Conservation (phyloP, 768 basidiomycete genomes). For the Phylloporus arenicola region DNA sequence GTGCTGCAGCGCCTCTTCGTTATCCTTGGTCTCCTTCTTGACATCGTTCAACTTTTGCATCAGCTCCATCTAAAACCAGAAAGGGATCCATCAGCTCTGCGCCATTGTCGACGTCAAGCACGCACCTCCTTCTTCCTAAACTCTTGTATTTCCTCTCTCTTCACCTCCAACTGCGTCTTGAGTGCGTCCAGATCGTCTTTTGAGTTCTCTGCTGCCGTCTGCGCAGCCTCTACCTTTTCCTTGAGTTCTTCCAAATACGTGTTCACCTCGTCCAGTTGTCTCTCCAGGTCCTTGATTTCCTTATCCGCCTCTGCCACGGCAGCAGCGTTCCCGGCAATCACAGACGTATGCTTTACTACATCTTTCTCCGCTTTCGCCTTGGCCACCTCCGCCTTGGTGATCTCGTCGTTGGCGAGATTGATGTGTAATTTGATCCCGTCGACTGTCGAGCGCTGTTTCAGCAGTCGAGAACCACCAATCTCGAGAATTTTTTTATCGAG, state of each 20-base stretch:
- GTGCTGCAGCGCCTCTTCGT: conserved; percentile 53
- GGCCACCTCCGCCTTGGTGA: conserved; percentile 91
- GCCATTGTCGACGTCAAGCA: not conserved
- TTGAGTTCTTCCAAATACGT: conserved; percentile 58
- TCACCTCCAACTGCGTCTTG: conserved; percentile 72
- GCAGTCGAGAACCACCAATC: conserved; percentile 83
- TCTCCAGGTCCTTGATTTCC: conserved; percentile 57
- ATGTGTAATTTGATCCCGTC: conserved; percentile 82
- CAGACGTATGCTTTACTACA: conserved; percentile 53
- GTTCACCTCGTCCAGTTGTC: conserved; percentile 54
- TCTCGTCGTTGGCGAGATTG: conserved; percentile 79
- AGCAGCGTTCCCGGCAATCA: conserved; percentile 49
- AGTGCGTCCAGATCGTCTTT: conserved; percentile 76
- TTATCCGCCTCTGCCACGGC: conserved; percentile 57
- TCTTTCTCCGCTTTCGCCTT: conserved; percentile 88
- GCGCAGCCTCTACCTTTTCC: conserved; percentile 69
- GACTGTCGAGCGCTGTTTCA: conserved; percentile 88
- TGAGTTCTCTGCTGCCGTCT: conserved; percentile 68
- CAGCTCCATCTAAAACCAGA: too few species aligned
- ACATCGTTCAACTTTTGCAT: conserved; percentile 64
- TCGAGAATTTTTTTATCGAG: conserved; percentile 91
- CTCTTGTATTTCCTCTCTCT: conserved; percentile 67
- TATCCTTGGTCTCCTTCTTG: conserved; percentile 52
- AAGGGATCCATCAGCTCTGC: too few species aligned
- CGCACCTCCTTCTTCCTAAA: conserved; percentile 82